Percentiles rank a stretch among this genome's conserved stretches.
Conservation (phyloP, 2,329 filamentous ascomycete genomes). For the Lasiodiplodia sp. region DNA sequence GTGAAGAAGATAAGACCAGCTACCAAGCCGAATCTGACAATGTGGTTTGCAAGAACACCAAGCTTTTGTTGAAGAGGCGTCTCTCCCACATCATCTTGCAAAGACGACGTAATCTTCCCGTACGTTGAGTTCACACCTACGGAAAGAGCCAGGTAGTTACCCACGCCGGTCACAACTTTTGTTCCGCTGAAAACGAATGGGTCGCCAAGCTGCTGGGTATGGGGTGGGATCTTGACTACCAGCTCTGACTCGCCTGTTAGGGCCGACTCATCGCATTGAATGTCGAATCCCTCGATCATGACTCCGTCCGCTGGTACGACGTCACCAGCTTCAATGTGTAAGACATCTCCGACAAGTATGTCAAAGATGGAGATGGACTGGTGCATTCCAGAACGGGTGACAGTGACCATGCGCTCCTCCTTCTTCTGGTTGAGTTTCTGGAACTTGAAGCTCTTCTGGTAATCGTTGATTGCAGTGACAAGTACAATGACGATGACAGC, state of each 20-base stretch:
- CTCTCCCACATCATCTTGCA: slow-evolving; percentile 77
- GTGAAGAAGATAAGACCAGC: slow-evolving; percentile 82
- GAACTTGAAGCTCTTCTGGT: slow-evolving; percentile 82
- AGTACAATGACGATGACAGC: slow-evolving; percentile 80
- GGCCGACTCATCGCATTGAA: slow-evolving; percentile 77
- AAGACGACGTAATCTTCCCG: slow-evolving; percentile 79
- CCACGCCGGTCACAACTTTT: slow-evolving; percentile 78
- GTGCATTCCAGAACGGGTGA: slow-evolving; percentile 74
- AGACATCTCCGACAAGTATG: slow-evolving; percentile 75
- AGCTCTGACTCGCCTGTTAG: slow-evolving; percentile 79
- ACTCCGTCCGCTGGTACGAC: slow-evolving; percentile 76
- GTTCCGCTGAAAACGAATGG: slow-evolving; percentile 89
- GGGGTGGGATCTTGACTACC: slow-evolving; percentile 69
- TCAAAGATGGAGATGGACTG: slow-evolving; percentile 74
- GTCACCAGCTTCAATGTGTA: slow-evolving; percentile 76
- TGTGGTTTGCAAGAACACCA: slow-evolving; percentile 79
- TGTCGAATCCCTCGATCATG: slow-evolving; percentile 71
- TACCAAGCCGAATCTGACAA: slow-evolving; percentile 75
- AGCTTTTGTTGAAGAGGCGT: slow-evolving; percentile 81
- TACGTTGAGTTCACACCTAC: slow-evolving; percentile 78
- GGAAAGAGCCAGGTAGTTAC: slow-evolving; percentile 77
- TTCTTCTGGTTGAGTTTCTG: slow-evolving; percentile 83
- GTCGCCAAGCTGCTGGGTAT: slow-evolving; percentile 69
- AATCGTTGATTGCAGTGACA: slow-evolving; percentile 81
- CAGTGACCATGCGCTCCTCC: slow-evolving; percentile 75